Evolutionary conservation across 371 early-diverging fungal species (phyloP), one percentile per base, ranked within the genome.

Genomic region (Thermomucor indicae-seudaticae): DNA sequence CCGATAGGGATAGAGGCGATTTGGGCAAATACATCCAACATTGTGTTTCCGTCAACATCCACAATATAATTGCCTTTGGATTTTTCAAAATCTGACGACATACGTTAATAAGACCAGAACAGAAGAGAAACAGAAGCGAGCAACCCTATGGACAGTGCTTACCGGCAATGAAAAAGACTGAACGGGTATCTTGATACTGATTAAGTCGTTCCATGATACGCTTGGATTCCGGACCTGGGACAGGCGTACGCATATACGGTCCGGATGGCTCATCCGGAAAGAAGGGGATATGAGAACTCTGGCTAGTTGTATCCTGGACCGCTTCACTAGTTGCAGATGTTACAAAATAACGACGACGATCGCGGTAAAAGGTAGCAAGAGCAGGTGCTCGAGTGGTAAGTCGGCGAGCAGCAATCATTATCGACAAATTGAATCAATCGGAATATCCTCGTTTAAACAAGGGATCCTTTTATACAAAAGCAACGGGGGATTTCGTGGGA

Each of bases 1-100:
- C 89, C 89, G 24, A 89, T 53, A 19, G 89, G 88, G 32, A 89
- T 80, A 22, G 88, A 87, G n/a, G 89, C 83, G 27, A 86, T 86
- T 63, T 89, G 88, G 41, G 83, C 83, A 70, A 79, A 87, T 38
- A 89, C 58, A 49, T 89, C 89, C 38, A 89, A 62, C 44, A 80
- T 55, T 2, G 58, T 64, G 49, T 89, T 89, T 39, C 89, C 89
- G 55, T 89, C 89, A 0, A 81, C 81, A 55, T 89, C 89, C 1
- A 74, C 80, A 35, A 89, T 83, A 57, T 85, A 89, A 57, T 88
- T 89, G 56, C 89, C 89, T 16, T 77, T 70, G 27, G 86, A 85
- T 53, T 84, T 82, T 41, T 52, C 65, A 52, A 79, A 79, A 58
- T 89, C 89, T 75, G 53, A 7, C n/a, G n/a, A n/a, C n/a, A n/a